Conservation (phyloP, 2,329 filamentous ascomycete genomes). For the Cordyceps militaris region DNA sequence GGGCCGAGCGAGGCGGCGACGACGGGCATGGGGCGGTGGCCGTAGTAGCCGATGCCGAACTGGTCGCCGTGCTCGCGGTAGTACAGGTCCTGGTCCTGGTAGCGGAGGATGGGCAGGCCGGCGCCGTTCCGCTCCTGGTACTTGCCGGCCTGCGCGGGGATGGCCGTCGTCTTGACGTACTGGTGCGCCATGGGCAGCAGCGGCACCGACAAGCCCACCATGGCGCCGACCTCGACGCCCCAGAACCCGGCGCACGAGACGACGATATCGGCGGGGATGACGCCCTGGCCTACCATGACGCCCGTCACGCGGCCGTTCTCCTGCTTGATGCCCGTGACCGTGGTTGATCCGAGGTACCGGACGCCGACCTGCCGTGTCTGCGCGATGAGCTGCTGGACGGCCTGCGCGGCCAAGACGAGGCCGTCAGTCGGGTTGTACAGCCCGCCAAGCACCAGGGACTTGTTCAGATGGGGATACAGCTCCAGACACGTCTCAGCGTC, state of each 20-base stretch:
- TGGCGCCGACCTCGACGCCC: conserved; percentile 57
- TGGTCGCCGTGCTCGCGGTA: conserved; percentile 58
- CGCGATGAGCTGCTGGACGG: conserved; percentile 53
- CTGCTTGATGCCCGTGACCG: conserved; percentile 50
- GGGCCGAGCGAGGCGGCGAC: conserved; percentile 45
- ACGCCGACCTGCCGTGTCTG: conserved; percentile 52
- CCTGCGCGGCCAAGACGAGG: conserved; percentile 52
- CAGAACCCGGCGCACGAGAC: conserved; percentile 59
- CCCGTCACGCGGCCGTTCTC: conserved; percentile 45
- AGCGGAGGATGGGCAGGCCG: conserved; percentile 49
- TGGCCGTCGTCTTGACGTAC: conserved; percentile 53
- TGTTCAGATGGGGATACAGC: conserved; percentile 48
- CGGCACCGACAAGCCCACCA: conserved; percentile 52
- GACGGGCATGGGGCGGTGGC: conserved; percentile 55
- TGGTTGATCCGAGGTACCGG: conserved; percentile 46
- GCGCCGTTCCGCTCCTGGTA: conserved; percentile 38
- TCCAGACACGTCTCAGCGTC: conserved; percentile 44
- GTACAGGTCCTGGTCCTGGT: conserved; percentile 58
- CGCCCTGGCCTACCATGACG: conserved; percentile 42
- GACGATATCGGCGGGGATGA: conserved; percentile 51
- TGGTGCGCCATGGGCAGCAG: conserved; percentile 56
- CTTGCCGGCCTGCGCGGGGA: conserved; percentile 36
- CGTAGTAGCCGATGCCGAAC: conserved; percentile 58
- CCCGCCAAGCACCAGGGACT: conserved; percentile 47
- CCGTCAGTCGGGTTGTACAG: conserved; percentile 55